Base-by-base conservation (phyloP, 495 filamentous ascomycete genomes). In the Diplogelasinospora grovesii region DNA sequence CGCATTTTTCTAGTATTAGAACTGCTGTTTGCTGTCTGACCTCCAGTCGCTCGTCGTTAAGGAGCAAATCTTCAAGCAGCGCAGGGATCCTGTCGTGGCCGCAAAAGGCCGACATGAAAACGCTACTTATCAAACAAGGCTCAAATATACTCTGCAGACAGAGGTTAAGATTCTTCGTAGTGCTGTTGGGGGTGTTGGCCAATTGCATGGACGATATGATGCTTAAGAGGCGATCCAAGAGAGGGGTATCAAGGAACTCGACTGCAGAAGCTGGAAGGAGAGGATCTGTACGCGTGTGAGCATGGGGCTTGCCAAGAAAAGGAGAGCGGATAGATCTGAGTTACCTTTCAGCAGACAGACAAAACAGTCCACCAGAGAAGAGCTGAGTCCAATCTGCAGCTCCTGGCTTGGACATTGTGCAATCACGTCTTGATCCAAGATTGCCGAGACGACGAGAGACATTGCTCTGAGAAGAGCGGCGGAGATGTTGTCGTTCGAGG, bases 121-220 rank as follows among this genome's bases (percentile, higher is more conserved):
- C 40, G 8, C 58, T 44, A 37, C 75, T 82, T 31, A 77, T 69
- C 9, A 79, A 59, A 28, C 81, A 85, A 11, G 70, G 76, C 54
- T 86, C 78, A 0, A 87, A 60, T 3, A 89, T 62, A 9, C 78
- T 66, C 10, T 76, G 73, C 36, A 88, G 81, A 20, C 72, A 73
- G 27, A 71, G 52, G 31, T 65, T 55, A 3, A 78, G 48, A 54
- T 77, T 50, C 61, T 63, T 48, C 30, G 69, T 43, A 14, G 66
- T 55, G 22, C 54, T 45, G 22, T 56, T 52, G 15, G 56, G 49
- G 11, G 54, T 53, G 22, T 48, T 20, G 8, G 52, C 42, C 11
- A 46, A 24, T n/a, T 43, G 20, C 1, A 33, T 25, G 16, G 36
- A 11, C n/a, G 41, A 43, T 2, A 73, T 40, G 5, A 73, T 60